A percentile compares a stretch with the other conserved stretches of the same genome.
Evolutionary conservation across 1,284 basidiomycete genomes (phyloP).

Genomic region (Naganishia liquefaciens): DNA sequence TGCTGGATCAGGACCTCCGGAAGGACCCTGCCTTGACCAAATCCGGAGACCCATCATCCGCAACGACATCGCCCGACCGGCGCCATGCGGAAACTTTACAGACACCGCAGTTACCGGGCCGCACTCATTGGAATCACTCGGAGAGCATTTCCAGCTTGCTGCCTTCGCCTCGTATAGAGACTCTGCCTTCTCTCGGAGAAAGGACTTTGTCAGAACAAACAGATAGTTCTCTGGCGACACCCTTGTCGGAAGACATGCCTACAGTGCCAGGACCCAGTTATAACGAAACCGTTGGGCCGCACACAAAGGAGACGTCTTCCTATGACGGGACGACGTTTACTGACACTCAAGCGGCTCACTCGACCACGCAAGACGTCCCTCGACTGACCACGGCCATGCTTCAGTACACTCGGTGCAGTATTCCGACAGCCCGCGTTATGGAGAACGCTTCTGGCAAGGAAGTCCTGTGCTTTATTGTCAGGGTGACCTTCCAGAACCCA

Average conservation of each 20-base stretch:
- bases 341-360: not conserved
- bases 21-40: not conserved
- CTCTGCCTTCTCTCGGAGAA: slow-evolving; percentile 5
- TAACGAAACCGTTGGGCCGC: not conserved
- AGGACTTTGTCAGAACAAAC: slow-evolving; percentile 25
- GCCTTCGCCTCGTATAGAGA: slow-evolving; percentile 14
- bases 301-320: not conserved
- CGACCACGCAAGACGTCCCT: slow-evolving; percentile 19
- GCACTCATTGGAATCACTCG: not conserved
- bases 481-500: slow-evolving; percentile 47
- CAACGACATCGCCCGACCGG: slow-evolving; percentile 1
- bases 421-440: slow-evolving; percentile 50
- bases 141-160: slow-evolving; percentile 1
- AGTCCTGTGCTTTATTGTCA: slow-evolving; percentile 52
- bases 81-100: slow-evolving; percentile 57
- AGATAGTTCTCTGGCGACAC: slow-evolving; percentile 8
- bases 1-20: not conserved
- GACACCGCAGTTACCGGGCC: slow-evolving; percentile 66
- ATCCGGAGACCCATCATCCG: slow-evolving; percentile 1
- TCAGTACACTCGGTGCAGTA: slow-evolving; percentile 47
- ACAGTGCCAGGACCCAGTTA: not conserved
- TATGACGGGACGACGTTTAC: not conserved
- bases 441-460: slow-evolving; percentile 50
- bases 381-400: slow-evolving; percentile 44
- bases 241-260: slow-evolving; percentile 11